Percentiles rank a stretch among this genome's conserved stretches.
Evolutionary conservation across 2,329 filamentous ascomycete species (phyloP).

Genomic region (Cladosporium oxysporum): DNA sequence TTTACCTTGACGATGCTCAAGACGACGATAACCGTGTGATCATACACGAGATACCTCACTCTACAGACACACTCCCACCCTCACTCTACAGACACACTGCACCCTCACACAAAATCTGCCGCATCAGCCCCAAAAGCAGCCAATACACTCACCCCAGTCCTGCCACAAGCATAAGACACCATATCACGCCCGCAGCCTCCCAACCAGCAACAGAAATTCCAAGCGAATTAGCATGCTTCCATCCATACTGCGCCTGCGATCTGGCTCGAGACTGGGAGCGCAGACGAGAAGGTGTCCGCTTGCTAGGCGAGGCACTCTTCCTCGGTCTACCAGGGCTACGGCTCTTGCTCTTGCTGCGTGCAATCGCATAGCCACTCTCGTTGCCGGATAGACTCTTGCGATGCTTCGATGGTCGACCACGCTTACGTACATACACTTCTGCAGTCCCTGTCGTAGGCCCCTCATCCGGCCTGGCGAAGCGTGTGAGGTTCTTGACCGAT

Average conservation of each 20-base stretch:
- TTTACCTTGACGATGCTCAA: not conserved
- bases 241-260: not conserved
- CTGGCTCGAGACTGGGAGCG: slow-evolving; percentile 13
- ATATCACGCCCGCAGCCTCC: slow-evolving; percentile 11
- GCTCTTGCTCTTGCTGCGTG: slow-evolving; percentile 12
- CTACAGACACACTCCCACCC: not conserved
- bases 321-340: slow-evolving; percentile 1
- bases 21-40: not conserved
- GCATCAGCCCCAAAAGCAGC: slow-evolving; percentile 9
- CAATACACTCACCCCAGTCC: not conserved
- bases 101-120: slow-evolving; percentile 3
- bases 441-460: slow-evolving; percentile 17
- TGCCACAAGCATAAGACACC: slow-evolving; percentile 11
- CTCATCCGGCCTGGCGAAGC: slow-evolving; percentile 13
- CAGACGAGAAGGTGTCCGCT: not conserved
- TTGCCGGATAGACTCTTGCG: slow-evolving; percentile 4
- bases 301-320: slow-evolving; percentile 11
- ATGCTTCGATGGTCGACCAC: slow-evolving; percentile 12
- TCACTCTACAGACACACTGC: not conserved
- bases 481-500: slow-evolving; percentile 11
- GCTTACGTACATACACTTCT: slow-evolving; percentile 11
- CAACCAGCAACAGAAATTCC: slow-evolving; percentile 1
- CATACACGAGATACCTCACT: not conserved
- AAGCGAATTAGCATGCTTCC: not conserved
- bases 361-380: slow-evolving; percentile 15